Evolutionary conservation across 2,329 filamentous ascomycete genomes (phyloP).

Genomic region (Fusarium sp.): DNA sequence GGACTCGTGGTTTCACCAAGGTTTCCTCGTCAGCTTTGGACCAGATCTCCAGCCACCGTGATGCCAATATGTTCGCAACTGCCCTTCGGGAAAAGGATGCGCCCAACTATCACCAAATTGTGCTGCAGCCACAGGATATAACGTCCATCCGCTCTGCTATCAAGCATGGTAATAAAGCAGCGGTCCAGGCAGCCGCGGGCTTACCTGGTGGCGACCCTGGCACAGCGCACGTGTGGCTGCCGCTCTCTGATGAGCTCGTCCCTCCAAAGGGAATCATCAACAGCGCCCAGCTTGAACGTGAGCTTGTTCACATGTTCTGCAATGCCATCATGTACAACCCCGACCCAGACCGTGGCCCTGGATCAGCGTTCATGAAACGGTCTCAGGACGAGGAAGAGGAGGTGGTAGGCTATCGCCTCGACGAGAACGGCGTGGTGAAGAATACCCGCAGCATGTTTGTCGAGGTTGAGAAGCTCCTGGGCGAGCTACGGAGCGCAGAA

Average conservation of each 20-base stretch:
- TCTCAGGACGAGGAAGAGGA: conserved; percentile 59
- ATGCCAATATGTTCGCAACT: conserved; percentile 83
- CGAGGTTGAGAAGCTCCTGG: conserved; percentile 84
- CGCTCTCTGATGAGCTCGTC: conserved; percentile 80
- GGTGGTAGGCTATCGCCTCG: conserved; percentile 72
- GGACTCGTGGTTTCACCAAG: conserved; percentile 80
- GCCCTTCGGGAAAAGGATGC: conserved; percentile 81
- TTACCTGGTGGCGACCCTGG: conserved; percentile 71
- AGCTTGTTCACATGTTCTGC: conserved; percentile 95
- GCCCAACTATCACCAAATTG: conserved; percentile 79
- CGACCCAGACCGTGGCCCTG: conserved; percentile 79
- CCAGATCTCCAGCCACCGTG: conserved; percentile 80
- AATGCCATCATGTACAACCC: conserved; percentile 99
- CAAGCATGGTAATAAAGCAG: conserved; percentile 76
- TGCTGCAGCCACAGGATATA: conserved; percentile 81
- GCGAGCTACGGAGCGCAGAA: conserved; percentile 81
- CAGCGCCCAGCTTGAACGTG: conserved; percentile 89
- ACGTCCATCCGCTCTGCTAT: conserved; percentile 83
- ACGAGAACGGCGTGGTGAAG: conserved; percentile 88
- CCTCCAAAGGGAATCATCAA: conserved; percentile 94
- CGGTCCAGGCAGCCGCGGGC: conserved; percentile 68
- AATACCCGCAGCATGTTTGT: conserved; percentile 91
- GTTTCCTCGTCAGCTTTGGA: conserved; percentile 80
- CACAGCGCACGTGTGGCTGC: conserved; percentile 70
- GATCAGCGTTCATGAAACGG: conserved; percentile 67